Base-by-base conservation (phyloP, 305 asterid species). In the Ilex paraguariensis region DNA sequence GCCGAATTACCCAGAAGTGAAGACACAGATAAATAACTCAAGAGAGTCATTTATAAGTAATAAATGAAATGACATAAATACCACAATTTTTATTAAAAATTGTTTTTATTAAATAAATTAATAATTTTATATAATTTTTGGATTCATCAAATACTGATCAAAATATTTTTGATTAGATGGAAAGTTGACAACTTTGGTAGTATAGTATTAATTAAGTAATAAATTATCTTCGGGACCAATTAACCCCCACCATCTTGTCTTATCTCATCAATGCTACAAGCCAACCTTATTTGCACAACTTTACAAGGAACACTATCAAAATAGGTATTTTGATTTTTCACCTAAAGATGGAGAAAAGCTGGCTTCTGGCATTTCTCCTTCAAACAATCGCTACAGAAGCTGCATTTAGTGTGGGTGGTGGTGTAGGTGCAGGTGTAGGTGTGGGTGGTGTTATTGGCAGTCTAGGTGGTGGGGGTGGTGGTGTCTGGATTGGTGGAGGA, bases 231-330 rank as follows among this genome's bases (percentile, higher is more conserved):
- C 28, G 1, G 28, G 1, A 2, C 28, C 28, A 21, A 36, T 36
- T 36, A 5, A 4, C 42, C 9, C 9, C 9, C 42, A 36, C 42
- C 42, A 36, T 36, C 28, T 21, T 21, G 28, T 54, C 54, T 69
- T 59, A 59, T 53, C 31, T 45, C 75, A 74, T 81, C 73, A 77
- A 79, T 84, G 76, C 77, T 32, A 64, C 79, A 21, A 21, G 28
- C 28, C 28, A 66, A 64, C 83, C 79, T 62, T 79, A 72, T 75
- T 67, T 72, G 60, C 66, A 54, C 77, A 66, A 33, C 50, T 72
- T 45, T 33, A 61, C 81, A 76, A 68, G 56, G 62, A 70, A 75
- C 14, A 59, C 59, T 69, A 66, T 36, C 71, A 66, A 64, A 64
- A 61, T 50, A 42, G 31, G 54, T 28, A 51, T 66, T 46, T 62